These are phyloP conservation scores for Pichia phayaonensis DNA, from an alignment of 805 yeast species.

Conservation along the genomic window DNA sequence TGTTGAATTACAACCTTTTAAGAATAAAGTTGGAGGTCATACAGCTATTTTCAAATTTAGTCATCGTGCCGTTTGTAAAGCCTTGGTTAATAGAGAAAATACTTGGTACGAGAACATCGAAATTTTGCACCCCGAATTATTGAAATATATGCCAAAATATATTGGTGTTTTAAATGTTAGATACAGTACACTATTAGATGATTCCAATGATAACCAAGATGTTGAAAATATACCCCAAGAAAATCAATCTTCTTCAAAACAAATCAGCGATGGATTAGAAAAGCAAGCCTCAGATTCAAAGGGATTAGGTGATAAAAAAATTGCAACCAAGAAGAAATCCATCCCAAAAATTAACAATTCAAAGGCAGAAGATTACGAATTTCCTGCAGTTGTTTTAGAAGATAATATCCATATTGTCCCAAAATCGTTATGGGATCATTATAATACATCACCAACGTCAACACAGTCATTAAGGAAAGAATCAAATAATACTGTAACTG, in stretches of 20 bases:
- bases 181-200: slow-evolving; percentile 39
- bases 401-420: slow-evolving; percentile 93
- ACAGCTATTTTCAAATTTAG: slow-evolving; percentile 93
- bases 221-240: neutral
- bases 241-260: neutral
- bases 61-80: slow-evolving; percentile 88
- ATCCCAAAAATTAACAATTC: neutral
- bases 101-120: slow-evolving; percentile 89
- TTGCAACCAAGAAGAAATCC: neutral
- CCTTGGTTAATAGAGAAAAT: slow-evolving; percentile 83
- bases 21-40: slow-evolving; percentile 96
- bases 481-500: slow-evolving; percentile 23
- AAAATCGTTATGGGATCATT: slow-evolving; percentile 61
- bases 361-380: slow-evolving; percentile 7
- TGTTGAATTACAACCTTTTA: slow-evolving; percentile 85
- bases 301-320: neutral
- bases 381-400: slow-evolving; percentile 83
- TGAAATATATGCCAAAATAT: slow-evolving; percentile 86
- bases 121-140: slow-evolving; percentile 61
- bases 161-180: slow-evolving; percentile 92
- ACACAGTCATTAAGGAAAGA: neutral
- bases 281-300: neutral
- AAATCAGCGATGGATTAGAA: neutral
- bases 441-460: slow-evolving; percentile 16
- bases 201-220: slow-evolving; percentile 6